These are phyloP conservation scores for Monotropa hypopitys DNA, from an alignment of 179 eudicot genomes.

Conservation along the genomic window DNA sequence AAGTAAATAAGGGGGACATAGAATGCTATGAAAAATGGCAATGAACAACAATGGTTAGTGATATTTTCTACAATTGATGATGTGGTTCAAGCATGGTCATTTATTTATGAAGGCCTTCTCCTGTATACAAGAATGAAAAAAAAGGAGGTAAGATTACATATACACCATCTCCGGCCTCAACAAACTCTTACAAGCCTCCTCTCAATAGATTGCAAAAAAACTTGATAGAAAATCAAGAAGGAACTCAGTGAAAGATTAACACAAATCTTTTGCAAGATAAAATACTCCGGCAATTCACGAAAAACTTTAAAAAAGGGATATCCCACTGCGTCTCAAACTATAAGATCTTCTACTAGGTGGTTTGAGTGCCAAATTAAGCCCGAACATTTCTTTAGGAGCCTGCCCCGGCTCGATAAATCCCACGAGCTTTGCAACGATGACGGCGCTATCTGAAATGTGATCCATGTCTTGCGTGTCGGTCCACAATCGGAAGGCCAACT, in stretches of 20 bases:
- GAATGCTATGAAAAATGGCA: neutral
- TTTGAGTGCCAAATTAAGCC: conserved; percentile 50
- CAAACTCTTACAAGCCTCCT: conserved; percentile 1
- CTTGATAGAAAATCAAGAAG: neutral
- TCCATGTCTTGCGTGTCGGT: conserved; percentile 40
- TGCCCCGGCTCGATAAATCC: conserved; percentile 49
- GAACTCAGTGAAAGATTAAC: neutral
- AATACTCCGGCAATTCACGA: neutral
- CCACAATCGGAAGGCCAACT: conserved; percentile 54
- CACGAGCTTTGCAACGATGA: conserved; percentile 49
- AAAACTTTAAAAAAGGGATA: conserved; percentile 24
- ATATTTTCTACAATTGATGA: neutral
- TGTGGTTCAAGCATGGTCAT: neutral
- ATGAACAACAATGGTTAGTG: neutral
- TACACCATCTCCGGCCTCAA: neutral
- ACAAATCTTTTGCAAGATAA: neutral
- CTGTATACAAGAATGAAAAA: neutral
- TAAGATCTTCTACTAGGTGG: conserved; percentile 28
- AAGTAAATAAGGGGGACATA: neutral
- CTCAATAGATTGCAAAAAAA: neutral
- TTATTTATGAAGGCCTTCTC: neutral
- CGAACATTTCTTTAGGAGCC: conserved; percentile 72
- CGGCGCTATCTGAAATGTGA: conserved; percentile 61
- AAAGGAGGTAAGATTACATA: neutral
- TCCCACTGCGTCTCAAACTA: conserved; percentile 34